Conservation (phyloP, 106 monocot species). For the Ottelia alismoides region DNA sequence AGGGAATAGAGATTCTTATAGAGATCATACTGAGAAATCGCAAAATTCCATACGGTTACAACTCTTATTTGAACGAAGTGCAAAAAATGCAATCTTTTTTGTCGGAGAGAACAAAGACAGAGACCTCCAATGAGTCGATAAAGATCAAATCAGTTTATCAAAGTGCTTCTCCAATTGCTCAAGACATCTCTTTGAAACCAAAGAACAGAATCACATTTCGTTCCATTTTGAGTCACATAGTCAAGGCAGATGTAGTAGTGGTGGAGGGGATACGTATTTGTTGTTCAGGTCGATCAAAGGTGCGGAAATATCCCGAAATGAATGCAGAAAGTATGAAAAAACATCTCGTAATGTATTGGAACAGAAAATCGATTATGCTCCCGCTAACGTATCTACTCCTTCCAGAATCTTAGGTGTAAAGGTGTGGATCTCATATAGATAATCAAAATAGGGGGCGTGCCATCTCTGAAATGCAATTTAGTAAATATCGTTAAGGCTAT, state of each 20-base stretch:
- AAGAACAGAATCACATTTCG: slow-evolving; percentile 2
- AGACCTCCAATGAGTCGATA: slow-evolving; percentile 4
- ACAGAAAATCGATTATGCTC: slow-evolving; percentile 1
- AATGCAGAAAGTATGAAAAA: neutral
- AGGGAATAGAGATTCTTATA: neutral
- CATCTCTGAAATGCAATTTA: neutral
- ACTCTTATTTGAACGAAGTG: slow-evolving; percentile 7
- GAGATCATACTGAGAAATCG: slow-evolving; percentile 3
- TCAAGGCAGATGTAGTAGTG: neutral
- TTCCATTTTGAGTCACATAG: slow-evolving; percentile 4
- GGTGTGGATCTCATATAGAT: slow-evolving; percentile 1
- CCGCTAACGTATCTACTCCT: neutral
- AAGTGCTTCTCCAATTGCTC: slow-evolving; percentile 1
- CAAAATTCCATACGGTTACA: neutral
- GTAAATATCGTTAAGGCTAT: neutral
- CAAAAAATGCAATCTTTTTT: neutral
- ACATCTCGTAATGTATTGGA: neutral
- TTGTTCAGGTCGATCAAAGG: neutral
- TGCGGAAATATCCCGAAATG: neutral
- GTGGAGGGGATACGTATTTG: slow-evolving; percentile 1
- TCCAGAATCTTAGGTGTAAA: neutral
- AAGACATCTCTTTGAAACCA: slow-evolving; percentile 2
- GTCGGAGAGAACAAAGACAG: slow-evolving; percentile 6
- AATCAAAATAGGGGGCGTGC: neutral
- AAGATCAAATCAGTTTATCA: slow-evolving; percentile 4